Evolutionary conservation across 345 rosid genomes (phyloP), one percentile per base, ranked within the genome.

Genomic region (Gossypium mustelinum): DNA sequence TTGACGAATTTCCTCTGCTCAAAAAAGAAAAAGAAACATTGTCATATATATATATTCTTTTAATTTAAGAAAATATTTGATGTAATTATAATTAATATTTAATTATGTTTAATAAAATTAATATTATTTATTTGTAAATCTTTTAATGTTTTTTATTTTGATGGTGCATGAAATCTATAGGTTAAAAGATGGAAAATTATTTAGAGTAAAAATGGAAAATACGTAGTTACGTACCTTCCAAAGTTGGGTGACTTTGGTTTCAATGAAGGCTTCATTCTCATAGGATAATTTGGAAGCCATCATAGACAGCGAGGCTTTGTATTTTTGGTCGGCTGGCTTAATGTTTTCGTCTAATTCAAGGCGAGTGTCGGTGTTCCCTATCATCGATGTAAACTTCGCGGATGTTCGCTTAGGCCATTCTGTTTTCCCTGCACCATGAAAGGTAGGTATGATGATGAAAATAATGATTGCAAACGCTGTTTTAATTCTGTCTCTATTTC

Each of bases 221-320:
- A 34, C 41, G 41, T 5, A 5, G 41, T 4, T 5, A 50, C 22
- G 39, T 51, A 86, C 90, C 84, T 83, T 62, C 91, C 91, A 87
- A n/a, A 68, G 78, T 65, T 80, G 56, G 24, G 50, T 66, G 65
- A 87, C 70, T 6, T 76, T 63, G 60, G 84, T 67, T 48, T 76
- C 43, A 70, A 82, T 75, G 68, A 83, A 87, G 66, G 85, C 64
- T 77, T 78, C 48, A 73, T 78, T 86, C 73, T 87, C 93, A 62
- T 87, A 89, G 11, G 87, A 59, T 13, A 89, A n/a, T 75, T 89
- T 89, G 60, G 91, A 68, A 64, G 93, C 93, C 89, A 87, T 89
- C 2, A 82, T 73, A 10, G 91, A 79, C 39, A 89, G 66, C 27
- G 80, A 75, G 4, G 87, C 73, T 59, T 81, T 81, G 78, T 89